Evolutionary conservation across 441 rosid genomes (phyloP).

Genomic region (Populus hybrid): DNA sequence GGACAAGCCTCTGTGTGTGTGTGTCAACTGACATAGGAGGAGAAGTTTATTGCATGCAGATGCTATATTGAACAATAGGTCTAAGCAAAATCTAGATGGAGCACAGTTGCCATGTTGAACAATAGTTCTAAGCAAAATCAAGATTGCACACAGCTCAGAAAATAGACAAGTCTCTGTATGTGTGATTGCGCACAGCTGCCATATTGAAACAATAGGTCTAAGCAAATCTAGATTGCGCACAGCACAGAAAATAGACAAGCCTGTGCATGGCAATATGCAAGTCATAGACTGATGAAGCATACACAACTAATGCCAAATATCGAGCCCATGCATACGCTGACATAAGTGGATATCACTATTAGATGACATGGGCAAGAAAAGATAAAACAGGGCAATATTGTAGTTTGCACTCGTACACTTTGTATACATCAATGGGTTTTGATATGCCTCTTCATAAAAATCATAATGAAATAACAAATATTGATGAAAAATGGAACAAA

Average conservation of each 20-base stretch:
- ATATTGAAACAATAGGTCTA: not conserved
- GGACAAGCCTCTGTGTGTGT: not conserved
- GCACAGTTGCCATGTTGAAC: not conserved
- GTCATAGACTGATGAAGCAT: not conserved
- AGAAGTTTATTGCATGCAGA: not conserved
- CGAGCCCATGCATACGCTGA: not conserved
- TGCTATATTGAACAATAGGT: not conserved
- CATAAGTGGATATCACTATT: not conserved
- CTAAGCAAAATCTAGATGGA: not conserved
- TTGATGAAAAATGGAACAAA: not conserved
- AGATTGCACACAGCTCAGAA: not conserved
- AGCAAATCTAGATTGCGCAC: not conserved
- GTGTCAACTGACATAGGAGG: too few relatives aligned
- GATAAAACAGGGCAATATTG: not conserved
- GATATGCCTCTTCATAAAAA: not conserved
- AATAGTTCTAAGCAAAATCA: not conserved
- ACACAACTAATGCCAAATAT: not conserved
- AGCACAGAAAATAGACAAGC: not conserved
- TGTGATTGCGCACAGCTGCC: not conserved
- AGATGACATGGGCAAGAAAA: not conserved
- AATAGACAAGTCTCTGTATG: not conserved
- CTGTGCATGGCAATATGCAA: not conserved
- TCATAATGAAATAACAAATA: not conserved
- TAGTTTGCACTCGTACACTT: not conserved
- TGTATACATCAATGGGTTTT: not conserved